A percentile compares a stretch with the other conserved stretches of the same genome.
Conservation (phyloP, 1,284 basidiomycete species). For the Apiotrichum akiyoshidainum region DNA sequence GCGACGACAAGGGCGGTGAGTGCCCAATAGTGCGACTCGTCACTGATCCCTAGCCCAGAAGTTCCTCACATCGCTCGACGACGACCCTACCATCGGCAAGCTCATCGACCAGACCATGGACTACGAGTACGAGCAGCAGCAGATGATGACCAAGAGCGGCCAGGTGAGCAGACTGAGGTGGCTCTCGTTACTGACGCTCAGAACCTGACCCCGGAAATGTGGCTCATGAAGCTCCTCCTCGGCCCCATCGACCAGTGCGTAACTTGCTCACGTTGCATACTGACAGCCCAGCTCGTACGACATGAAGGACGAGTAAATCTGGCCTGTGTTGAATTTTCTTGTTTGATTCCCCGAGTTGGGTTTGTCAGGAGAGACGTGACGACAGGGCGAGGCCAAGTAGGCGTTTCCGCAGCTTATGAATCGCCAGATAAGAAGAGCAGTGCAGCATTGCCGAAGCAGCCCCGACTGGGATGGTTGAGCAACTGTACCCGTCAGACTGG, state of each 20-base stretch:
- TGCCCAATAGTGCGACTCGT: constrained; percentile 17
- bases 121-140: constrained; percentile 19
- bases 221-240: constrained; percentile 8
- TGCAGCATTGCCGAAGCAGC: too few relatives aligned
- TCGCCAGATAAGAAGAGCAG: too few relatives aligned
- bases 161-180: constrained; percentile 13
- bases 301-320: constrained; percentile 6
- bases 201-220: constrained; percentile 2
- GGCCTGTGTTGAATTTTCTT: neutral
- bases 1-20: constrained; percentile 30
- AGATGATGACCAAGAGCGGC: constrained; percentile 9
- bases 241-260: constrained; percentile 7
- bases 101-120: constrained; percentile 24
- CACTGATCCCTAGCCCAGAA: constrained; percentile 10
- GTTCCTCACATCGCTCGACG: constrained; percentile 23
- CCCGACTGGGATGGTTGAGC: too few relatives aligned
- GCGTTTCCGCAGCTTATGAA: too few relatives aligned
- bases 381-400: too few relatives aligned
- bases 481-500: too few relatives aligned
- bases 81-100: constrained; percentile 18
- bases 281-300: constrained; percentile 1
- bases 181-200: neutral
- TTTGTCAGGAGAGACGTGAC: too few relatives aligned
- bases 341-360: too few relatives aligned
- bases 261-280: neutral